Evolutionary conservation across 2,329 filamentous ascomycete genomes (phyloP), one percentile per base, ranked within the genome.

Genomic region (Xylariaceae sp.): DNA sequence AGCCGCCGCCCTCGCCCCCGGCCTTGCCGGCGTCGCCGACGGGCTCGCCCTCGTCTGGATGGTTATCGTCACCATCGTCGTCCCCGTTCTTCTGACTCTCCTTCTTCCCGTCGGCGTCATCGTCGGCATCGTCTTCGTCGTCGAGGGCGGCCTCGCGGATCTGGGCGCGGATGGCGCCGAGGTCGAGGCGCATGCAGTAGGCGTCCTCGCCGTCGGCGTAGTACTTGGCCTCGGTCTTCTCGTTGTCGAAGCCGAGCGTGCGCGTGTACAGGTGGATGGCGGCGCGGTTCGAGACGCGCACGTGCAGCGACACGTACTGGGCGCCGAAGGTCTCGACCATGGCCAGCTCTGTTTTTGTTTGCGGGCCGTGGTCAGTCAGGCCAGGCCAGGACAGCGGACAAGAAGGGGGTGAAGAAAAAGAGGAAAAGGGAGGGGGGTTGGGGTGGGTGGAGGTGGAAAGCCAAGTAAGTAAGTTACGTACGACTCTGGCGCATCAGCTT

Each of bases 201-300:
- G 92, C 92, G 65, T 98, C 87, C 66, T 98, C 92, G 39, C 90
- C 90, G 59, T 98, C 92, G 37, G 92, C 92, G 58, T 98, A 98
- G 73, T 94, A 94, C 64, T 89, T 92, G 31, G 74, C 58, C 63
- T 94, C 87, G 9, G 82, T 78, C 67, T 88, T 92, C 45, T 92
- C 86, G 47, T 85, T 83, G 56, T 80, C 75, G 70, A 95, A 96
- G 35, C 86, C 81, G 1, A 95, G 77, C 0, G 89, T 95, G 57
- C 93, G 83, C 50, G 87, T 80, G 74, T 98, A 98, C 15, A 98
- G 75, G 51, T 84, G 85, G 42, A 94, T 76, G 17, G 92, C 92
- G 5, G 92, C 92, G 41, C 76, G 75, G 70, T 98, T 98, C 61
- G 84, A 92, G 33, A 94, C 77, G 53, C 92, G 89, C 44, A 98